Evolutionary conservation across 345 rosid species (phyloP).

Genomic region (Pistacia vera): DNA sequence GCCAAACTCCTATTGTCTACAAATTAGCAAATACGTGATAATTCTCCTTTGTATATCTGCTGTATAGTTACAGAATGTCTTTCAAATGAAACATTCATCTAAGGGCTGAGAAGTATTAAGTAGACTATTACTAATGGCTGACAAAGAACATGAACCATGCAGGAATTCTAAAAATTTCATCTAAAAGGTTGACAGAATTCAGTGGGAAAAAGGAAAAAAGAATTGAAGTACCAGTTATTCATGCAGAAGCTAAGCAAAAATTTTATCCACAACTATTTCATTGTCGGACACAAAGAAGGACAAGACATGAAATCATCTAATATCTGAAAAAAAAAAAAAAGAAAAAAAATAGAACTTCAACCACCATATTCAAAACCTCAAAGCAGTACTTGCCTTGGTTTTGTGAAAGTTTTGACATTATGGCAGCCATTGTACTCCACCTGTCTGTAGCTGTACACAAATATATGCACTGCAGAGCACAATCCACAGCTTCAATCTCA

Average conservation of each 20-base stretch:
- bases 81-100: neutral
- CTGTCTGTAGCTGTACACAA: slow-evolving; percentile 69
- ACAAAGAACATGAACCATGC: neutral
- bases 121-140: neutral
- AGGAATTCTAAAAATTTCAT: neutral
- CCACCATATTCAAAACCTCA: neutral
- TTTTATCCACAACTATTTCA: neutral
- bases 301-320: neutral
- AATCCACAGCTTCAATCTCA: slow-evolving; percentile 72
- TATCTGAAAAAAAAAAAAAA: neutral
- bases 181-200: neutral
- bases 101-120: neutral
- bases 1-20: neutral
- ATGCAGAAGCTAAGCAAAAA: neutral
- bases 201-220: neutral
- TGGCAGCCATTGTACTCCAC: slow-evolving; percentile 83
- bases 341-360: neutral
- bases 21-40: neutral
- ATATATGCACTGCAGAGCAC: slow-evolving; percentile 85
- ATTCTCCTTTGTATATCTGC: neutral
- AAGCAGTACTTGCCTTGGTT: slow-evolving; percentile 56
- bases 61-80: neutral
- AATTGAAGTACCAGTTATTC: neutral
- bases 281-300: neutral
- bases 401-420: slow-evolving; percentile 82